Evolutionary conservation across 495 filamentous ascomycete genomes (phyloP), one percentile per base, ranked within the genome.

Genomic region (Hypoxylon fragiforme): DNA sequence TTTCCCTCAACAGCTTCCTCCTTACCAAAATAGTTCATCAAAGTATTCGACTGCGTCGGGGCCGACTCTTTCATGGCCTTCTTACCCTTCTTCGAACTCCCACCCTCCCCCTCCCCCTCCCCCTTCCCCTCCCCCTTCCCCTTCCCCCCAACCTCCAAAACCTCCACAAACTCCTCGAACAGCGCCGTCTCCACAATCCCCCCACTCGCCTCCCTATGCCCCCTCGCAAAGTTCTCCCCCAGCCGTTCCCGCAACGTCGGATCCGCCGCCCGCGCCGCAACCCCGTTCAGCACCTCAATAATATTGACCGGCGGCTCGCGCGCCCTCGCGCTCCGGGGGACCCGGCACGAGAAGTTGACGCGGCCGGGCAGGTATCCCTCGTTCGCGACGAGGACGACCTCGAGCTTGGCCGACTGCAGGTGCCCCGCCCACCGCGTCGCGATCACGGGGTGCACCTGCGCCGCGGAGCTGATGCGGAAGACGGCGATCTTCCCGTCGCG

Each of bases 311-410:
- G 73, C 4, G 72, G 71, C 16, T 78, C 70, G 26, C 70, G 62
- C 19, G 45, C 62, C 12, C 71, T 57, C 12, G 78, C 81, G 43
- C 68, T 72, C 19, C 72, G 68, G 6, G 79, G 70, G 15, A 83
- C 68, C 7, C 82, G 72, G 49, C 82, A 83, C 12, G 81, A 83
- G 62, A 85, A 85, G 57, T 81, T 79, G 7, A 85, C 80, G 45
- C 70, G 70, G 5, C 68, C 77, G 0, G 74, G 73, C 0, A 80
- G 69, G 61, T 84, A 86, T 7, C 81, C 83, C 18, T 75, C 72
- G 46, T 86, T 85, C 0, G 82, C 83, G 6, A 77, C 78, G 50
- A 84, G 63, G 12, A 86, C 68, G 7, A 84, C 72, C 36, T 84
- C 77, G 9, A 84, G 67, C 24, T 70, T 71, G 34, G 75, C 68